Evolutionary conservation across 2,329 filamentous ascomycete genomes (phyloP).

Genomic region (Colletotrichum truncatum): DNA sequence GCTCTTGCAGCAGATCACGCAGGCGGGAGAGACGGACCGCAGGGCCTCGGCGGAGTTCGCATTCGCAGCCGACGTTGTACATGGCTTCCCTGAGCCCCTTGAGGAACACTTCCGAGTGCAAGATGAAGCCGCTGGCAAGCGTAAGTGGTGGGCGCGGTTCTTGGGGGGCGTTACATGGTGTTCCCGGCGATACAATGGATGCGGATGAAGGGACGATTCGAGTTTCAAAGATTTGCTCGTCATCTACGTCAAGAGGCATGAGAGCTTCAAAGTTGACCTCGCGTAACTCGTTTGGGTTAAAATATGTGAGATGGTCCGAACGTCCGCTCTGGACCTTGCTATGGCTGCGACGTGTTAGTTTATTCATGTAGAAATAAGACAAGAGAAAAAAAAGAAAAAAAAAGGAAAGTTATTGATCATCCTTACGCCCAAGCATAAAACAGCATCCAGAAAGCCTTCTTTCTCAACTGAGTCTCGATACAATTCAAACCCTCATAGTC

Average conservation of each 20-base stretch:
- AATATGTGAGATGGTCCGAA: constrained; percentile 35
- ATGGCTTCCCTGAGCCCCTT: constrained; percentile 32
- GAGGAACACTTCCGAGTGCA: constrained; percentile 39
- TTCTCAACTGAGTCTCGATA: constrained; percentile 45
- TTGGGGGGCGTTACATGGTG: constrained; percentile 7
- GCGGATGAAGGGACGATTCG: constrained; percentile 15
- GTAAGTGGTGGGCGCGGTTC: constrained; percentile 23
- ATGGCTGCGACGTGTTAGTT: constrained; percentile 23
- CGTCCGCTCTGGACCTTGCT: constrained; percentile 34
- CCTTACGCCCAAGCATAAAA: constrained; percentile 41
- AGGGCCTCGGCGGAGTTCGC: constrained; percentile 3
- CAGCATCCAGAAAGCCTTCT: constrained; percentile 47
- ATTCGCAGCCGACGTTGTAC: constrained; percentile 22
- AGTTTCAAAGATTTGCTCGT: constrained; percentile 41
- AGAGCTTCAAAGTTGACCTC: constrained; percentile 42
- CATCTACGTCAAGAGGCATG: constrained; percentile 42
- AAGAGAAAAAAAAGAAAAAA: too few relatives aligned
- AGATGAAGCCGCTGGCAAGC: constrained; percentile 39
- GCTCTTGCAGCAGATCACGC: constrained; percentile 37
- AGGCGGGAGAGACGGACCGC: constrained; percentile 34
- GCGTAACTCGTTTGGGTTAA: constrained; percentile 38
- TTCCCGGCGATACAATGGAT: not conserved
- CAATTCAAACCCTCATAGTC: constrained; percentile 41
- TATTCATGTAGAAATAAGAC: not conserved
- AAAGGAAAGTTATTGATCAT: not conserved